These are phyloP conservation scores for Cyclocybe aegerita DNA, from an alignment of 768 basidiomycete genomes.

Conservation along the genomic window DNA sequence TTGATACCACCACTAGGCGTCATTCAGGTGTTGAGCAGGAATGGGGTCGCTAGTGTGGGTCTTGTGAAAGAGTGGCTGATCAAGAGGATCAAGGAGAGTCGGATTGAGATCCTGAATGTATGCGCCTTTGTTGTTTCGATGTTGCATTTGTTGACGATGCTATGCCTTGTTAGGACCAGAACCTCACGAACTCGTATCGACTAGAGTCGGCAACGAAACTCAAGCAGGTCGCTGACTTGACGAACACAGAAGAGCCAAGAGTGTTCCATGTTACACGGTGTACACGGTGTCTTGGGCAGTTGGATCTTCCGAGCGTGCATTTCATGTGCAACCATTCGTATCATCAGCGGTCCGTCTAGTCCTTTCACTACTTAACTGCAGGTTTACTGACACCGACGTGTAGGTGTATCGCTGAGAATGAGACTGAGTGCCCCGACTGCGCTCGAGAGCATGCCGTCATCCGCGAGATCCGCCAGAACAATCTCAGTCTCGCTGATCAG, in stretches of 20 bases:
- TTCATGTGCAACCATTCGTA: conserved; percentile 99
- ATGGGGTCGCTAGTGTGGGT: conserved; percentile 88
- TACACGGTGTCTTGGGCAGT: conserved; percentile 82
- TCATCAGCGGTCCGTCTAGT: conserved; percentile 74
- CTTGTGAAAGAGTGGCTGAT: conserved; percentile 91
- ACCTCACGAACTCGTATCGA: conserved; percentile 85
- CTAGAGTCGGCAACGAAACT: conserved; percentile 79
- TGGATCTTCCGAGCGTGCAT: conserved; percentile 91
- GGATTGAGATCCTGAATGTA: conserved; percentile 80
- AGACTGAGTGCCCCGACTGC: conserved; percentile 88
- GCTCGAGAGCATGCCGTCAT: conserved; percentile 86
- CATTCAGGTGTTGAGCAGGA: conserved; percentile 85
- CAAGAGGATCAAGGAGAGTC: conserved; percentile 68
- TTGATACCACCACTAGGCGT: conserved; percentile 91
- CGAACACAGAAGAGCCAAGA: conserved; percentile 73
- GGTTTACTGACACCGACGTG: background rate
- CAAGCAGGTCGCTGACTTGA: conserved; percentile 78
- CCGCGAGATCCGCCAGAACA: conserved; percentile 85
- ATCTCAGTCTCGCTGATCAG: conserved; percentile 79
- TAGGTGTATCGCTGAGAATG: conserved; percentile 88
- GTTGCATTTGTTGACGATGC: conserved; percentile 2
- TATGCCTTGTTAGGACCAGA: conserved; percentile 64
- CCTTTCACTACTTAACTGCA: background rate
- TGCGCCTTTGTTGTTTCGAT: conserved; percentile 25
- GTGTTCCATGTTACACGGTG: conserved; percentile 96